These are phyloP conservation scores for Diplosphaera chodatii DNA, from an alignment of 139 green algal genomes.

Conservation along the genomic window DNA sequence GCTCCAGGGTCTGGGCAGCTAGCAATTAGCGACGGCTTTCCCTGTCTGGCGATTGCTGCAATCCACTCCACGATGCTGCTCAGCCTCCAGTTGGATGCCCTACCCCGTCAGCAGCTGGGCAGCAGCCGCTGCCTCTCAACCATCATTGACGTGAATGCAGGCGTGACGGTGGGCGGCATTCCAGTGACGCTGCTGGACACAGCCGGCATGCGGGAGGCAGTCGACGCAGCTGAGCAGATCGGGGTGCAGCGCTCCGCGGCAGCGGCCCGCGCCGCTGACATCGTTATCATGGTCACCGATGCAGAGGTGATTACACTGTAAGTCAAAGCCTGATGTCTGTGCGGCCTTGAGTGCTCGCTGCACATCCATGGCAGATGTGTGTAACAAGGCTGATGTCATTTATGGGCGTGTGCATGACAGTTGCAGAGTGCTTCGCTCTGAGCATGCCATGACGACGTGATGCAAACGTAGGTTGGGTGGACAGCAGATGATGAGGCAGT, in stretches of 20 bases:
- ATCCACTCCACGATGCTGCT: too few relatives aligned
- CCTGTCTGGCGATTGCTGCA: too few relatives aligned
- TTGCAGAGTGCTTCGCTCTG: not conserved
- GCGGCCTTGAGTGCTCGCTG: too few relatives aligned
- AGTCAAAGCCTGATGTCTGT: too few relatives aligned
- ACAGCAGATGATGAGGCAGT: conserved; percentile 59
- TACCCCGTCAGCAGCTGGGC: too few relatives aligned
- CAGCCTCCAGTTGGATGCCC: too few relatives aligned
- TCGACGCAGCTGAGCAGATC: conserved; percentile 78
- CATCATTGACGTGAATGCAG: not conserved
- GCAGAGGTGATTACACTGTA: conserved; percentile 22
- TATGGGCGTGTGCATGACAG: too few relatives aligned
- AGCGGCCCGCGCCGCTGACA: conserved; percentile 64
- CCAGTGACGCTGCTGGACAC: conserved; percentile 92
- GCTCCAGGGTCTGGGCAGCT: too few relatives aligned
- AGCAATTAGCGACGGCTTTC: too few relatives aligned
- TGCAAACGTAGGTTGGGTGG: conserved; percentile 52
- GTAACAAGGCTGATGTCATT: too few relatives aligned
- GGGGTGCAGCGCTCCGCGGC: conserved; percentile 61
- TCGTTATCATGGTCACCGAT: conserved; percentile 85
- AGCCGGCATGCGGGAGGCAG: conserved; percentile 74
- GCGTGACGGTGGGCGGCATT: conserved; percentile 67
- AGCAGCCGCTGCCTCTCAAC: too few relatives aligned
- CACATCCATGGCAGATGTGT: too few relatives aligned
- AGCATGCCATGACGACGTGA: not conserved